phyloP scores from a whole-genome alignment of 129 eudicot species.

The Lonicera japonica region DNA sequence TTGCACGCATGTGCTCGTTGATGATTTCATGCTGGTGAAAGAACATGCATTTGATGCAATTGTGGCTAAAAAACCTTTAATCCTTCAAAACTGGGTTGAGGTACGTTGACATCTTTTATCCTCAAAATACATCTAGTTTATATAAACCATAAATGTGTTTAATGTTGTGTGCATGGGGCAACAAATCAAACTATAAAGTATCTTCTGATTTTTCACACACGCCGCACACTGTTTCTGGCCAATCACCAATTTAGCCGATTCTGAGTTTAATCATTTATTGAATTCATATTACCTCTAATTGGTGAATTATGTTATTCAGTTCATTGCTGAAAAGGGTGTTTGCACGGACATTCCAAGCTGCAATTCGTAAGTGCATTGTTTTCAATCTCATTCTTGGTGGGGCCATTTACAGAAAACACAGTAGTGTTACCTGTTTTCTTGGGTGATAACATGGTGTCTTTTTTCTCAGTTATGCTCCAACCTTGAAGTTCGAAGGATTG shows the following conservation, averaged over 20 bases:
- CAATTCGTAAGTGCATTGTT: conserved; percentile 56
- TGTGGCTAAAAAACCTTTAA: conserved; percentile 49
- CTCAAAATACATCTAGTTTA: background rate
- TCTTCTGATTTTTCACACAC: no score
- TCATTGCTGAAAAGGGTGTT: conserved; percentile 55
- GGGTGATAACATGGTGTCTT: conserved; percentile 10
- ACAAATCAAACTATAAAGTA: no score
- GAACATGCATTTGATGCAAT: conserved; percentile 59
- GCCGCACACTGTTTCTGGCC: no score
- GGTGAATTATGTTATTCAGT: conserved; percentile 29
- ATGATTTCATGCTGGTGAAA: conserved; percentile 44
- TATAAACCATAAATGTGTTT: background rate
- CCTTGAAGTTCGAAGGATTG: conserved; percentile 52
- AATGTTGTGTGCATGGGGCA: background rate
- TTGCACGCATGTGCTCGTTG: conserved; percentile 82
- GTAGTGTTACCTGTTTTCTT: background rate
- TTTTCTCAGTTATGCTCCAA: conserved; percentile 55
- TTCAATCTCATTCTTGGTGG: conserved; percentile 9
- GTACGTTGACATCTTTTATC: conserved; percentile 30
- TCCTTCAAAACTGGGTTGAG: conserved; percentile 63
- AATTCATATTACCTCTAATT: conserved; percentile 7
- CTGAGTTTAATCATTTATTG: no score
- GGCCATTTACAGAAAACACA: background rate
- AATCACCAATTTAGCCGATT: background rate
- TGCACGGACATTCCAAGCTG: conserved; percentile 67